Evolutionary conservation across 2,329 filamentous ascomycete genomes (phyloP).

Genomic region (Ophiostoma ips): DNA sequence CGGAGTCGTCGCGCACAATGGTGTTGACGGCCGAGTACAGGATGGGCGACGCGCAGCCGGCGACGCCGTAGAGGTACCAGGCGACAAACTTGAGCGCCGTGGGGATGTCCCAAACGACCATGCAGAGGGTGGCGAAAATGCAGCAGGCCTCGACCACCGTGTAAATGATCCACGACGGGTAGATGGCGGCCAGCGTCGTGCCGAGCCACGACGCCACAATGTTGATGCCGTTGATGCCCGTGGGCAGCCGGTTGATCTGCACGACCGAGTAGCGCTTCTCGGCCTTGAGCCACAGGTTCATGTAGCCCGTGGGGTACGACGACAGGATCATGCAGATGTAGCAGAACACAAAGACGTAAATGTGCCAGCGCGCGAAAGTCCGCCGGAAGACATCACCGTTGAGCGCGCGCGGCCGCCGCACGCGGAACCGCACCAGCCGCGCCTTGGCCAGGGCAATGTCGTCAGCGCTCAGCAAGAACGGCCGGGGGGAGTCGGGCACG

Average conservation of each 20-base stretch:
- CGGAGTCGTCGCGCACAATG: conserved; percentile 25
- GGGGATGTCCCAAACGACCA: conserved; percentile 36
- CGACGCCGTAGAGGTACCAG: conserved; percentile 27
- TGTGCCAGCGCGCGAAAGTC: conserved; percentile 34
- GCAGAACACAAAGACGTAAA: conserved; percentile 33
- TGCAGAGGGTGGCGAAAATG: conserved; percentile 28
- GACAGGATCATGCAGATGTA: conserved; percentile 35
- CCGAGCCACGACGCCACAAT: conserved; percentile 35
- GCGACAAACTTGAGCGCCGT: conserved; percentile 32
- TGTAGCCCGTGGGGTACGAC: conserved; percentile 31
- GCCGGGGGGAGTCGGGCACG: conserved; percentile 23
- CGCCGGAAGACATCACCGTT: conserved; percentile 30
- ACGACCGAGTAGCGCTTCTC: conserved; percentile 30
- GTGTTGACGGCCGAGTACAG: conserved; percentile 30
- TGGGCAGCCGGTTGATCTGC: conserved; percentile 36
- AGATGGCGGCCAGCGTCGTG: conserved; percentile 35
- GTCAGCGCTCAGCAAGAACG: conserved; percentile 22
- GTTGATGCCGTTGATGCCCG: conserved; percentile 31
- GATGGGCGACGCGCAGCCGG: conserved; percentile 27
- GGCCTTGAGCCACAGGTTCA: conserved; percentile 39
- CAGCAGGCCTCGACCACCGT: conserved; percentile 26
- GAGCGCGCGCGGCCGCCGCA: conserved; percentile 27
- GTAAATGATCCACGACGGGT: conserved; percentile 35
- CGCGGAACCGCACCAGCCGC: conserved; percentile 18
- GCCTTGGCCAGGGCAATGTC: conserved; percentile 25